Base-by-base conservation (phyloP, 306 rosid genomes). In the Vigna trinervia region DNA sequence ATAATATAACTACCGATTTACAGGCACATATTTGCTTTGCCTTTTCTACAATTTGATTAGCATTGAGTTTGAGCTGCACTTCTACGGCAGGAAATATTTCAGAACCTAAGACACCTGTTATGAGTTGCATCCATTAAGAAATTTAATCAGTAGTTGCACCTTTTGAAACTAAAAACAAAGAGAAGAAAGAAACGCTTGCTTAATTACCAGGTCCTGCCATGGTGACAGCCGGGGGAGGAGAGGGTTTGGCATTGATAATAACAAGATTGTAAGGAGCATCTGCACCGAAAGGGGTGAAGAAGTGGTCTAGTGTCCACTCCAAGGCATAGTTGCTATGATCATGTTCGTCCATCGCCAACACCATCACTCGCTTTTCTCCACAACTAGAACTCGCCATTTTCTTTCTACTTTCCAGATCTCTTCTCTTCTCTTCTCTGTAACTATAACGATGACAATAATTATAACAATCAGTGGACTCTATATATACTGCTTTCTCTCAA, bases 281-380 rank as follows among this genome's bases (percentile, higher is more conserved):
- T 15, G 82, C 59, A 12, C 73, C 54, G 38, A 60, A 56, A 19
- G 83, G 86, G 22, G 30, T 50, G 83, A 88, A 84, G 81, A 86
- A 84, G 59, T 68, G 86, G 8, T 79, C 81, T 6, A 88, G 75
- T 38, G 84, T 79, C 92, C 92, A 88, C 30, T 84, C 84, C 38
- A 88, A 69, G 8, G 89, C 89, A 64, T 81, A 79, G 5, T 66
- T 52, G 75, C 89, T 88, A 70, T 81, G 79, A 11, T 81, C 84
- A 38, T 73, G 69, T 20, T 54, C 76, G 73, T 85, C 85, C 56
- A 78, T 70, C 12, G 80, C 88, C 2, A 78, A 51, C 50, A 85
- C 76, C 83, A 78, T 81, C 11, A 78, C 81, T 69, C n/a, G 28
- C 61, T 73, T 85, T n/a, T 82, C 82, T 38, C 75, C 34, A 28